These are phyloP conservation scores for Phlebiopsis flavidoalba DNA, from an alignment of 768 basidiomycete species.

Conservation along the genomic window DNA sequence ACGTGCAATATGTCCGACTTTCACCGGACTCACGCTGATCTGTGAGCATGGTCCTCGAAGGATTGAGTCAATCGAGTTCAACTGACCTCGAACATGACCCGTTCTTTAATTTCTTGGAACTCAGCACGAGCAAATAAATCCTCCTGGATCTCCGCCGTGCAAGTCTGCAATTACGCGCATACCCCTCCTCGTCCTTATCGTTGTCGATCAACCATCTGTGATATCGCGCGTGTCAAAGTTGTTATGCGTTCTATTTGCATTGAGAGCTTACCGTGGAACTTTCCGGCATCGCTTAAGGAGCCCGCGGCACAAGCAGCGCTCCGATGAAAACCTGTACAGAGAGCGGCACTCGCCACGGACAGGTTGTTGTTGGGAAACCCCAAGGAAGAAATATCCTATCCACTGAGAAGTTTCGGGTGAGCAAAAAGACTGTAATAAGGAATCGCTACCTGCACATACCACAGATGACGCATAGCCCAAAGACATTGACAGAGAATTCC, in stretches of 20 bases:
- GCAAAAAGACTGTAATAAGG: neutral
- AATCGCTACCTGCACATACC: slow-evolving; percentile 41
- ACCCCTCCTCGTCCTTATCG: slow-evolving; percentile 77
- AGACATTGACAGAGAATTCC: slow-evolving; percentile 91
- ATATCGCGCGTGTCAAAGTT: neutral
- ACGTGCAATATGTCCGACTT: slow-evolving; percentile 65
- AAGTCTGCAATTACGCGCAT: slow-evolving; percentile 84
- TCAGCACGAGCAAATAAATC: slow-evolving; percentile 71
- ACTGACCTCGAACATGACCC: slow-evolving; percentile 63
- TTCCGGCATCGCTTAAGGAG: slow-evolving; percentile 81
- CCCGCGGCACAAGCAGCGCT: slow-evolving; percentile 69
- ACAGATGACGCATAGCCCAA: slow-evolving; percentile 89
- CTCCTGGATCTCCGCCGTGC: slow-evolving; percentile 74
- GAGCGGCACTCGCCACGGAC: slow-evolving; percentile 90
- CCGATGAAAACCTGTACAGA: slow-evolving; percentile 89
- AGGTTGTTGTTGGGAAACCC: slow-evolving; percentile 73
- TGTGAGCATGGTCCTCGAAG: neutral
- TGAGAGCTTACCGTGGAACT: slow-evolving; percentile 65
- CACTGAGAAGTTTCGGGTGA: slow-evolving; percentile 43
- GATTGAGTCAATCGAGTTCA: neutral
- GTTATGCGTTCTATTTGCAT: no score
- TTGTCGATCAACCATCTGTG: slow-evolving; percentile 85
- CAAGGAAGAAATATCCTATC: slow-evolving; percentile 94
- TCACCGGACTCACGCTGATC: slow-evolving; percentile 69
- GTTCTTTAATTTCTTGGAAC: slow-evolving; percentile 85